Base-by-base conservation (phyloP, 148 eudicot species). In the Drosera capensis region DNA sequence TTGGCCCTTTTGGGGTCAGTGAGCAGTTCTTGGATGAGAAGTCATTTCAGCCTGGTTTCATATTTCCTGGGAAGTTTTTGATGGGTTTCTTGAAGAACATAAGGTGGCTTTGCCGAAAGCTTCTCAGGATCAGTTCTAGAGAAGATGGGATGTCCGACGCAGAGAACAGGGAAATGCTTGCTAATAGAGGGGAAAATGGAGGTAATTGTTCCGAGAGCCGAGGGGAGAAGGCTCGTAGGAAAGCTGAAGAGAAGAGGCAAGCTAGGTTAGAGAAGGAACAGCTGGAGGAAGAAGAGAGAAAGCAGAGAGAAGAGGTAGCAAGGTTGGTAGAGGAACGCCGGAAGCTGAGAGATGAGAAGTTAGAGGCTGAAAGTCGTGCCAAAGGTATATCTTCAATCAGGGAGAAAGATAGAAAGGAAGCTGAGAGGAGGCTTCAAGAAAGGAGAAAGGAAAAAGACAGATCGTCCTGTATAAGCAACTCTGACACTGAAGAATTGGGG, bases 281-380 rank as follows among this genome's bases (percentile, higher is more conserved):
- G 45, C 42, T 73, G 60, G 97, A 90, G 60, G 97, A 84, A 64
- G 97, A 90, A 63, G 97, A 90, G 54, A 78, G 78, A 56, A 84
- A 84, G 79, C 97, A 84, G 55, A 80, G 95, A 49, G 97, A 90
- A 58, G 97, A 90, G 67, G 97, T 90, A 29, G 87, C 95, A 6
- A 78, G 82, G 54, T 50, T 90, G 71, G 95, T 90, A 29, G 97
- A 84, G 56, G 97, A 90, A 60, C 84, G 85, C 23, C 78, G 97
- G 67, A 80, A 55, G 64, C 47, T 78, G 58, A 70, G 97, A 38
- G 97, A 85, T 71, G 95, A 80, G 62, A 90, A 72, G 60, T 54
- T 68, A 51, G 84, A 75, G 58, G 94, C 92, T 48, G 95, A 90
- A 58, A 83, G 78, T 52, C 70, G 68, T 48, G 68, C 74, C 3